Conservation (phyloP, 352 stramenopile species). For the Globisporangium ultimum region DNA sequence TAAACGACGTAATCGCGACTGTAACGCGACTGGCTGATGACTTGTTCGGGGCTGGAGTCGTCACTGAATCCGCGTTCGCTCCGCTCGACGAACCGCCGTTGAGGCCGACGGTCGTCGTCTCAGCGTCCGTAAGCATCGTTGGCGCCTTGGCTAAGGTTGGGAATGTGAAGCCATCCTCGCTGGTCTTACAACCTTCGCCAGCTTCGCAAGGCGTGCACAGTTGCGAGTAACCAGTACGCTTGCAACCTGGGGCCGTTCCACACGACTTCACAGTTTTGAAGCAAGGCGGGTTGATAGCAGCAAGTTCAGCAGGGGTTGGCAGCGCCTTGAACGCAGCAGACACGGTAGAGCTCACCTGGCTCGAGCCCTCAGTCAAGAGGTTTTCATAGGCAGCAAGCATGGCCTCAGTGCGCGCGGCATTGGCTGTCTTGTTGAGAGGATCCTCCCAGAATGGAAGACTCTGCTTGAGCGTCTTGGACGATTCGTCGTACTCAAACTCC, state of each 20-base stretch:
- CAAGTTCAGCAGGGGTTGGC: slow-evolving; percentile 42
- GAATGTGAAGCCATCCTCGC: slow-evolving; percentile 51
- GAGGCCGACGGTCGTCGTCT: slow-evolving; percentile 27
- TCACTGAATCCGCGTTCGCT: too few species aligned
- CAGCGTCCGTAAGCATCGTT: slow-evolving; percentile 30
- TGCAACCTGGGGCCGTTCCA: slow-evolving; percentile 49
- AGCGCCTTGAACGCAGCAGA: slow-evolving; percentile 42
- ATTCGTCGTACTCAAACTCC: slow-evolving; percentile 41
- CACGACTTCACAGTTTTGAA: slow-evolving; percentile 59
- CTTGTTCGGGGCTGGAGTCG: too few species aligned
- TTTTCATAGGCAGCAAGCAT: slow-evolving; percentile 47
- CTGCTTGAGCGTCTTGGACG: slow-evolving; percentile 32
- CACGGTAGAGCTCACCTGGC: slow-evolving; percentile 33
- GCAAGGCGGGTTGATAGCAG: slow-evolving; percentile 56
- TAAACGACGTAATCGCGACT: too few species aligned
- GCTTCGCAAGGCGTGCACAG: slow-evolving; percentile 55
- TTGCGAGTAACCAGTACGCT: slow-evolving; percentile 68
- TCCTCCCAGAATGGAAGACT: slow-evolving; percentile 67
- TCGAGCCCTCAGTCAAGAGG: slow-evolving; percentile 35
- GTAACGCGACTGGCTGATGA: too few species aligned
- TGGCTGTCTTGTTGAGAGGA: slow-evolving; percentile 48
- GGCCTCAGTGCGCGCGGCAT: slow-evolving; percentile 41
- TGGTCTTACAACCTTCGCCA: slow-evolving; percentile 30
- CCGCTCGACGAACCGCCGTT: neutral
- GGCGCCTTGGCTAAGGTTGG: slow-evolving; percentile 55